phyloP scores from a whole-genome alignment of 768 basidiomycete genomes.

The Mycena albidolilacea region DNA sequence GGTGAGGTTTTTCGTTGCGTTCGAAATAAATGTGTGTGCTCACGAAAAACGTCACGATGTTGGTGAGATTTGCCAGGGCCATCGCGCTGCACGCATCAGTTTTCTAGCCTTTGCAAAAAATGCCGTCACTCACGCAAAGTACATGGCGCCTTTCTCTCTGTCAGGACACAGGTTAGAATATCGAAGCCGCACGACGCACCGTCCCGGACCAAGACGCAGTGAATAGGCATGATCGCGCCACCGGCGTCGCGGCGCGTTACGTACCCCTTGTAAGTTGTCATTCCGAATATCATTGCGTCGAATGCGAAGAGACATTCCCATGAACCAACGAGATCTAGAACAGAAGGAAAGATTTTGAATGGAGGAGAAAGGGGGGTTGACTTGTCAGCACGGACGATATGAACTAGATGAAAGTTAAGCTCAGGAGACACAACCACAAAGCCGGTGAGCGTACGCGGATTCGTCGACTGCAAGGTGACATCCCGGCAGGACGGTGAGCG shows the following conservation, averaged over 20 bases:
- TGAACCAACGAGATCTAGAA: constrained; percentile 25
- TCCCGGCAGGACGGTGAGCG: constrained; percentile 19
- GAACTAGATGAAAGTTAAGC: constrained; percentile 7
- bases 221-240: constrained; percentile 7
- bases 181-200: constrained; percentile 3
- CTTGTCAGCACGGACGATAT: constrained; percentile 16
- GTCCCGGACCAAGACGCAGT: constrained; percentile 23
- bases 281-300: constrained; percentile 48
- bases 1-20: background rate
- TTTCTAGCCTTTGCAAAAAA: background rate
- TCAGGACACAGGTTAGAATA: too few relatives aligned
- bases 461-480: constrained; percentile 23
- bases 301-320: constrained; percentile 52
- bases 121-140: constrained; percentile 24
- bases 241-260: constrained; percentile 9
- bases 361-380: background rate
- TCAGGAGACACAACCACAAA: background rate
- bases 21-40: too few relatives aligned
- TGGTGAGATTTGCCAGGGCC: constrained; percentile 21
- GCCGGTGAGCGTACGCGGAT: constrained; percentile 22
- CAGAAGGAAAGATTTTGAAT: background rate
- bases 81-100: constrained; percentile 7
- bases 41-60: constrained; percentile 8
- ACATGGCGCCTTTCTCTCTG: constrained; percentile 24
- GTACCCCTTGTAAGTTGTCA: constrained; percentile 18